Evolutionary conservation across 371 early-diverging fungal species (phyloP).

Genomic region (Rhizopus stolonifer): DNA sequence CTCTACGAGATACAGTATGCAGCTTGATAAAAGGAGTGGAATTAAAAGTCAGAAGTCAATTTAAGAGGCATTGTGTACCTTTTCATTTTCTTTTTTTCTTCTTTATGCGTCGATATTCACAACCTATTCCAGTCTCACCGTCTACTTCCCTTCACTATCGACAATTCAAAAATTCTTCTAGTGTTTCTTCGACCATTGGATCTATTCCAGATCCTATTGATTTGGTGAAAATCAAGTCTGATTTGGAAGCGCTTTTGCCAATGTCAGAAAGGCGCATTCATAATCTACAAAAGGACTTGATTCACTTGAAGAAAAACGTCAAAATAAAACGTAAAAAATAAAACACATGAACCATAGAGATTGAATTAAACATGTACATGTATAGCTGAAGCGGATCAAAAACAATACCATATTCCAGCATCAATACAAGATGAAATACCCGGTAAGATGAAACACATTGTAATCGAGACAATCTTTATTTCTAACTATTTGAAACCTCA

Average conservation of each 20-base stretch:
- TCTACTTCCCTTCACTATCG: slow-evolving; percentile 31
- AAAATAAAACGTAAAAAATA: slow-evolving; percentile 1
- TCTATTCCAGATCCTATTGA: slow-evolving; percentile 38
- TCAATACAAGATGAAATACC: not conserved
- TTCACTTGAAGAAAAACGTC: slow-evolving; percentile 18
- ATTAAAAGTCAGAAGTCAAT: not conserved
- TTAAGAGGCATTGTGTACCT: not conserved
- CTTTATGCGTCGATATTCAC: slow-evolving; percentile 23
- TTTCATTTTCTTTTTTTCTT: not conserved
- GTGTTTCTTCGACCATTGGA: slow-evolving; percentile 26
- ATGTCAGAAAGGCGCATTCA: slow-evolving; percentile 31
- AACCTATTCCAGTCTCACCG: slow-evolving; percentile 34
- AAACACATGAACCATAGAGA: not conserved
- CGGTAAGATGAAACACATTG: slow-evolving; percentile 7
- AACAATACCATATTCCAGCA: slow-evolving; percentile 1
- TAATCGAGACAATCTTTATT: not conserved
- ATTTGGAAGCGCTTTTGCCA: slow-evolving; percentile 38
- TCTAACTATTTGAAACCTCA: not conserved
- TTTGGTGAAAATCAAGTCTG: slow-evolving; percentile 37
- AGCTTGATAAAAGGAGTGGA: not conserved
- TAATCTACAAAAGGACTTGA: slow-evolving; percentile 31
- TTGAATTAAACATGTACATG: not conserved
- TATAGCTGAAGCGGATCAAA: slow-evolving; percentile 6
- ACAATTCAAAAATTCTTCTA: slow-evolving; percentile 24
- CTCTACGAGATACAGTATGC: not conserved